These are phyloP conservation scores for Mycothermus thermophilus DNA, from an alignment of 495 filamentous ascomycete species.

Conservation along the genomic window DNA sequence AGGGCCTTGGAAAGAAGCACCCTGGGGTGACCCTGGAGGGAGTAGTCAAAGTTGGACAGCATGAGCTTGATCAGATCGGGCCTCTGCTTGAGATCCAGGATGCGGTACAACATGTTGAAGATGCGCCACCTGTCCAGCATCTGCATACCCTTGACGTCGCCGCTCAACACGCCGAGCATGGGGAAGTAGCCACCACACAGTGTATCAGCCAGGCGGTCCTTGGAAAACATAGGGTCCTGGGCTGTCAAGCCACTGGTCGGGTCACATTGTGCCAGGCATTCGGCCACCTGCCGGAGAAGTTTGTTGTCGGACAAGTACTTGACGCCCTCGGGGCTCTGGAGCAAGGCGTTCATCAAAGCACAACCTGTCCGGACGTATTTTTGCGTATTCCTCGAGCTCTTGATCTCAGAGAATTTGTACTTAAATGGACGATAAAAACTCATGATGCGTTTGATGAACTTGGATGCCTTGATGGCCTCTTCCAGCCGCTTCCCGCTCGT, in stretches of 20 bases:
- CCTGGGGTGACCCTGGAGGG: constrained; percentile 68
- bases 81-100: constrained; percentile 77
- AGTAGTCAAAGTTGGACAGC: constrained; percentile 83
- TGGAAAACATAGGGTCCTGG: constrained; percentile 73
- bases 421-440: constrained; percentile 97
- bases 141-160: constrained; percentile 62
- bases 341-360: constrained; percentile 67
- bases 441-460: constrained; percentile 86
- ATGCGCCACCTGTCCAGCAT: constrained; percentile 96
- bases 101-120: constrained; percentile 98
- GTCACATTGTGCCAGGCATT: constrained; percentile 89
- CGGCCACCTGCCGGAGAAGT: constrained; percentile 79
- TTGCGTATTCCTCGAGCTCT: constrained; percentile 82
- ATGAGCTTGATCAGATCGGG: constrained; percentile 81
- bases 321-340: constrained; percentile 72
- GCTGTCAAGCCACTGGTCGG: constrained; percentile 81
- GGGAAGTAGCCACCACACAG: constrained; percentile 87
- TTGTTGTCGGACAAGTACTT: constrained; percentile 84
- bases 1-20: constrained; percentile 88
- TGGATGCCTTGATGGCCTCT: constrained; percentile 86
- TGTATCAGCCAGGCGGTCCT: constrained; percentile 65
- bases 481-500: constrained; percentile 85
- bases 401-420: constrained; percentile 74
- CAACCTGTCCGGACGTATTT: constrained; percentile 86
- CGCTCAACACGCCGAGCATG: constrained; percentile 74